Percentiles rank a stretch among this genome's conserved stretches.
phyloP scores from a whole-genome alignment of 2,329 filamentous ascomycete genomes.

The Penicillium capsulatum region DNA sequence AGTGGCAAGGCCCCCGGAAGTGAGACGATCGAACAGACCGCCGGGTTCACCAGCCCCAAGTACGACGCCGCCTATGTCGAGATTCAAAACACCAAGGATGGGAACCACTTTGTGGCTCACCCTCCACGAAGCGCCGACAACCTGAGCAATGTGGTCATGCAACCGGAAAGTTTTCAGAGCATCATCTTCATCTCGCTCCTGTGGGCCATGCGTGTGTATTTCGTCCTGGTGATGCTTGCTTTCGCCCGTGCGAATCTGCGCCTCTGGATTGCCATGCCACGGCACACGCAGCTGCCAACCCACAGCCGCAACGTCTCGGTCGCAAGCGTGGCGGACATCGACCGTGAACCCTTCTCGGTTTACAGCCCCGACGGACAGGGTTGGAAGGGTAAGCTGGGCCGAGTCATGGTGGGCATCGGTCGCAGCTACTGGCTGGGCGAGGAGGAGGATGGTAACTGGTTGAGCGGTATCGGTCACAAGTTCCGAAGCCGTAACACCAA shows the following conservation, averaged over 20 bases:
- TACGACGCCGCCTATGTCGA: slow-evolving; percentile 58
- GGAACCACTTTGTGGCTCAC: slow-evolving; percentile 49
- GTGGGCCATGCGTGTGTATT: slow-evolving; percentile 75
- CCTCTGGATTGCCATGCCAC: slow-evolving; percentile 48
- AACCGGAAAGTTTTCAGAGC: slow-evolving; percentile 67
- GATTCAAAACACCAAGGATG: slow-evolving; percentile 44
- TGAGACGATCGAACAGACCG: slow-evolving; percentile 57
- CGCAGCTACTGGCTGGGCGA: slow-evolving; percentile 75
- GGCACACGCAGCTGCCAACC: slow-evolving; percentile 38
- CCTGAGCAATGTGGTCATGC: slow-evolving; percentile 61
- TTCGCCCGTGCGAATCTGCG: slow-evolving; percentile 74
- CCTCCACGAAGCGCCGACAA: slow-evolving; percentile 39
- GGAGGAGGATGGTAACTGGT: slow-evolving; percentile 63
- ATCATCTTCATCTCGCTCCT: slow-evolving; percentile 70
- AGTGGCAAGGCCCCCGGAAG: slow-evolving; percentile 47
- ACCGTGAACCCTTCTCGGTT: slow-evolving; percentile 65
- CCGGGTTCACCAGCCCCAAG: slow-evolving; percentile 62
- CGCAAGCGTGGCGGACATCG: slow-evolving; percentile 45
- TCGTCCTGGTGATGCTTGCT: slow-evolving; percentile 75
- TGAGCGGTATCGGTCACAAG: slow-evolving; percentile 58
- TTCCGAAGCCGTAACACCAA: slow-evolving; percentile 50
- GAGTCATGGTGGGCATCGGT: slow-evolving; percentile 69
- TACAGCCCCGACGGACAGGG: slow-evolving; percentile 71
- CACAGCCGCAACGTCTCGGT: slow-evolving; percentile 45
- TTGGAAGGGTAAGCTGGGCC: slow-evolving; percentile 73